phyloP scores from a whole-genome alignment of 2,329 filamentous ascomycete genomes.

The Colletotrichum sansevieriae region DNA sequence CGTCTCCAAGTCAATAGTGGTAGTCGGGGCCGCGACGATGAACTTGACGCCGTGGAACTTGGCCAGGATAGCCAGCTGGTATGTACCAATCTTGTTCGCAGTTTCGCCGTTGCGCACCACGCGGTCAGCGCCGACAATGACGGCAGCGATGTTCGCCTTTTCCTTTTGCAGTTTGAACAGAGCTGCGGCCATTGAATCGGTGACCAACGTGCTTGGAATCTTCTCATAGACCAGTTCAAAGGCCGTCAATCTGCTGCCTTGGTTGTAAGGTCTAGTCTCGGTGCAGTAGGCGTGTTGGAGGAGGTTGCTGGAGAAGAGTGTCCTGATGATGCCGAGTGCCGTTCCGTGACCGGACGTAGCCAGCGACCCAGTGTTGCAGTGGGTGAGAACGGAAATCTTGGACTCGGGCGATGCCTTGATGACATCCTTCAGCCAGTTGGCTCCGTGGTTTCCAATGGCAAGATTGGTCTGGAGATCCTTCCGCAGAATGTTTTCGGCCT shows the following conservation, averaged over 20 bases:
- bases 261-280: slow-evolving; percentile 97
- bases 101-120: slow-evolving; percentile 98
- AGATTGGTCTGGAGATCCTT: slow-evolving; percentile 91
- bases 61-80: slow-evolving; percentile 91
- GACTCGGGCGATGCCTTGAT: slow-evolving; percentile 60
- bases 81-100: slow-evolving; percentile 98
- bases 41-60: slow-evolving; percentile 92
- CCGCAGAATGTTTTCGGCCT: slow-evolving; percentile 87
- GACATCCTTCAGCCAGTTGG: slow-evolving; percentile 82
- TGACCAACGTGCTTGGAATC: slow-evolving; percentile 92
- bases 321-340: slow-evolving; percentile 92
- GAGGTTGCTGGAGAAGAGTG: slow-evolving; percentile 74
- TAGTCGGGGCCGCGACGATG: slow-evolving; percentile 92
- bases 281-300: slow-evolving; percentile 93
- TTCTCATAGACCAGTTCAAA: slow-evolving; percentile 96
- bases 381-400: slow-evolving; percentile 86
- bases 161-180: slow-evolving; percentile 76
- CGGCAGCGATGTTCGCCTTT: slow-evolving; percentile 79
- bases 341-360: slow-evolving; percentile 99
- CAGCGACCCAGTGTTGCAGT: slow-evolving; percentile 97
- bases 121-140: slow-evolving; percentile 94
- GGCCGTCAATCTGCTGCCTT: slow-evolving; percentile 92
- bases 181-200: slow-evolving; percentile 95
- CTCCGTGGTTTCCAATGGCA: slow-evolving; percentile 85
- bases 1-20: slow-evolving; percentile 90